Evolutionary conservation across 2,329 filamentous ascomycete genomes (phyloP).

Genomic region (Penicillium sp.): DNA sequence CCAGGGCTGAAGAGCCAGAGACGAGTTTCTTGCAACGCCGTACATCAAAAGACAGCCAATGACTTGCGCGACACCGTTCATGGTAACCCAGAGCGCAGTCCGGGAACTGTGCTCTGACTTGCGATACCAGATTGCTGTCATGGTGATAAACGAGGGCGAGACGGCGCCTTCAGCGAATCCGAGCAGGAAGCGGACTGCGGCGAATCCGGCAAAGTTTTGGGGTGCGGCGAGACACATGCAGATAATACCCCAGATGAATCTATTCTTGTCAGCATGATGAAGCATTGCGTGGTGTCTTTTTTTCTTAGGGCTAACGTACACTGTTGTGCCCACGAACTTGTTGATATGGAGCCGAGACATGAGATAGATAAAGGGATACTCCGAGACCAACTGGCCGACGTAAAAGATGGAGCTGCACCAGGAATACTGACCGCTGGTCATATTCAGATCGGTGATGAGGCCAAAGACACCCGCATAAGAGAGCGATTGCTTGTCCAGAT

Average conservation of each 20-base stretch:
- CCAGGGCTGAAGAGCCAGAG: conserved; percentile 43
- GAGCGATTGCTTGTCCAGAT: conserved; percentile 39
- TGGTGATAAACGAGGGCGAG: conserved; percentile 44
- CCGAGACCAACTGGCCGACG: conserved; percentile 44
- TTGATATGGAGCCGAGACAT: conserved; percentile 50
- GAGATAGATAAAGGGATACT: conserved; percentile 50
- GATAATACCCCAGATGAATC: conserved; percentile 42
- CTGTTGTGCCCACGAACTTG: conserved; percentile 47
- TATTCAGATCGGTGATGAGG: conserved; percentile 43
- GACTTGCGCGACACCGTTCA: conserved; percentile 47
- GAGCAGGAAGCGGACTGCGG: conserved; percentile 40
- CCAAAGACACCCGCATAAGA: conserved; percentile 45
- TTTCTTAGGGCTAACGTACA: conserved; percentile 29
- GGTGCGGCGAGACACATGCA: conserved; percentile 46
- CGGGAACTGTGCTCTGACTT: conserved; percentile 32
- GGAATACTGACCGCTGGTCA: conserved; percentile 46
- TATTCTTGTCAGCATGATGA: conserved; percentile 13
- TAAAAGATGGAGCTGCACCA: conserved; percentile 40
- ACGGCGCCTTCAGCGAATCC: conserved; percentile 46
- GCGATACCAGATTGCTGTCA: conserved; percentile 42
- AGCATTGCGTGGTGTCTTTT: neutral
- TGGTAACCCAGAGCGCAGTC: conserved; percentile 39
- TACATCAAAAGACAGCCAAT: conserved; percentile 48
- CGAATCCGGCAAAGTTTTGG: conserved; percentile 37
- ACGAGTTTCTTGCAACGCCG: conserved; percentile 44